Base-by-base conservation (phyloP, 75 land plant genomes). In the Chamaecyparis obtusa region DNA sequence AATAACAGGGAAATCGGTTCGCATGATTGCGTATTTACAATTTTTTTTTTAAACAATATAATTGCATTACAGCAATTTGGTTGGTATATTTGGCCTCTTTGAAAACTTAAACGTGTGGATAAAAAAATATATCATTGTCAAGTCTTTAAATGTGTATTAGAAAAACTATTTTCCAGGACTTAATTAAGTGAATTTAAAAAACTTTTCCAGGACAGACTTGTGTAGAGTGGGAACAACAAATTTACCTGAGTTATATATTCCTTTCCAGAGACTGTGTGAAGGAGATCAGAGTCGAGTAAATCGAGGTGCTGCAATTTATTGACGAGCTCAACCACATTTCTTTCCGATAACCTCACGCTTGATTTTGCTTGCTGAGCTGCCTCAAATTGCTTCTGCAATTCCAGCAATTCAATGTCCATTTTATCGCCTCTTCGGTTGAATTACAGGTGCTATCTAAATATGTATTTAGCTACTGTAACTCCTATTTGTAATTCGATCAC, bases 321-420 rank as follows among this genome's bases (percentile, higher is more conserved):
- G 77, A 98, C 99, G 75, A 98, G 91, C 88, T 98, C 99, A 48
- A 98, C 99, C 21, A 98, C 96, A 88, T 97, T 98, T 46, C 99
- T 87, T 27, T 98, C 99, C 17, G 99, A 98, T 69, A 98, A 92
- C 37, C 99, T 90, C 71, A 97, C 93, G 92, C 90, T 95, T n/a
- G 99, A 91, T 86, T 98, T 96, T 36, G 94, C 96, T 76, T 98
- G 94, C 91, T 98, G 99, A 1, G 99, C 96, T 30, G 89, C 91
- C 89, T 97, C 96, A 85, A 98, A 95, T 57, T 93, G 99, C 72
- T 92, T 89, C 94, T 98, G 99, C 88, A 98, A 86, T 88, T 98
- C 99, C 80, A 93, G 78, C 81, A 98, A 88, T 89, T 98, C 99
- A 14, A 92, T 90, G 85, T 98, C 99, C 99, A 98, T 98, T 43